Conservation (phyloP, 306 rosid genomes). For the Mimosa bimucronata region DNA sequence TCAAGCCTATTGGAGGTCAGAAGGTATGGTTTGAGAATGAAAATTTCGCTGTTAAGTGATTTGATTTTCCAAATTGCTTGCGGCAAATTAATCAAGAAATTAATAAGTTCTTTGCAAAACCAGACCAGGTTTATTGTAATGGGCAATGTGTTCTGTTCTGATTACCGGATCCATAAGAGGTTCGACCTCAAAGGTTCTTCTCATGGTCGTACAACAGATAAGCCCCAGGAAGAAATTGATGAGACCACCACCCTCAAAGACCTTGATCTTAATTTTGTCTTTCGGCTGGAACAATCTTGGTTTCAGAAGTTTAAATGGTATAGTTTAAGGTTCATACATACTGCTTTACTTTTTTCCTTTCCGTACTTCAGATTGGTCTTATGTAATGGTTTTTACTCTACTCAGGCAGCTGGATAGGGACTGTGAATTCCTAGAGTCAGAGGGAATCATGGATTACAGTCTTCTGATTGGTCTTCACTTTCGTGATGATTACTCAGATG, state of each 20-base stretch:
- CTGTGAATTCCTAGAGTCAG: constrained; percentile 58
- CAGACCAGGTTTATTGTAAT: constrained; percentile 60
- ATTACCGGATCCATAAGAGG: constrained; percentile 58
- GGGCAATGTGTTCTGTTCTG: constrained; percentile 63
- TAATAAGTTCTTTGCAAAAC: constrained; percentile 25
- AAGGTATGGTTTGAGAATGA: constrained; percentile 41
- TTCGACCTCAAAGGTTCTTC: constrained; percentile 66
- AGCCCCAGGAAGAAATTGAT: constrained; percentile 53
- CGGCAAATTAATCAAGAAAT: not conserved
- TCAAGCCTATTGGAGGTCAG: constrained; percentile 60
- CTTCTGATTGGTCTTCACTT: constrained; percentile 62
- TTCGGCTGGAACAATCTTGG: constrained; percentile 55
- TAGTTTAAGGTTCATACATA: not conserved
- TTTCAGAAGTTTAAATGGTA: constrained; percentile 61
- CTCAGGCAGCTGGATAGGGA: constrained; percentile 63
- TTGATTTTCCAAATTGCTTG: constrained; percentile 14
- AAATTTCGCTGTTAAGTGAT: constrained; percentile 22
- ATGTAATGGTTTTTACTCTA: constrained; percentile 37
- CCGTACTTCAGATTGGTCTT: constrained; percentile 25
- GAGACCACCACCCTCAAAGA: constrained; percentile 64
- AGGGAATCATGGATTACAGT: constrained; percentile 66
- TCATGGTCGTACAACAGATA: constrained; percentile 55
- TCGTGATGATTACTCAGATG: constrained; percentile 44
- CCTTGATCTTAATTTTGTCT: constrained; percentile 59
- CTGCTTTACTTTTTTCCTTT: not conserved